phyloP scores from a whole-genome alignment of 164 flowering plant species.

The Houttuynia cordata region DNA sequence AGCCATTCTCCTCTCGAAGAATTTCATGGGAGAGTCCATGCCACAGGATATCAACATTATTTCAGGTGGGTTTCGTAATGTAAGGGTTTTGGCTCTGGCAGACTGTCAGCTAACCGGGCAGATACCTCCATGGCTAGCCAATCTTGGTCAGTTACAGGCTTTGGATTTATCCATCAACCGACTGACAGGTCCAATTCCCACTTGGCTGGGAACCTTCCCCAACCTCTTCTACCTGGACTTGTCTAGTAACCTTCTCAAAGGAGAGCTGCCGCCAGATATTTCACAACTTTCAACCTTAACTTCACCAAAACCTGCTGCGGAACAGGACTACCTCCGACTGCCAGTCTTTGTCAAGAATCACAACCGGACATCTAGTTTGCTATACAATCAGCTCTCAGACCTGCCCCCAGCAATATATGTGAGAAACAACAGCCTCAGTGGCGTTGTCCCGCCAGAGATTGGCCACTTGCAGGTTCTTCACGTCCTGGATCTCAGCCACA shows the following conservation, averaged over 20 bases:
- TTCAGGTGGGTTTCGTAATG: slow-evolving; percentile 28
- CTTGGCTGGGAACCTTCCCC: slow-evolving; percentile 39
- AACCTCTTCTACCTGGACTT: slow-evolving; percentile 50
- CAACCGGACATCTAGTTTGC: slow-evolving; percentile 28
- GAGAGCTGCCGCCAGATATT: slow-evolving; percentile 34
- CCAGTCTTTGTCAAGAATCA: slow-evolving; percentile 40
- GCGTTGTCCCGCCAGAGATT: slow-evolving; percentile 42
- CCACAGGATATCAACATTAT: slow-evolving; percentile 22
- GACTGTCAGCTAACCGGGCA: slow-evolving; percentile 35
- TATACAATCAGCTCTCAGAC: slow-evolving; percentile 45
- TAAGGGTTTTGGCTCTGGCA: slow-evolving; percentile 37
- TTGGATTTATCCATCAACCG: slow-evolving; percentile 44
- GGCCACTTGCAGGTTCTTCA: slow-evolving; percentile 39
- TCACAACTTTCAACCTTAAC: slow-evolving; percentile 18
- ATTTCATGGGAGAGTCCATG: slow-evolving; percentile 39
- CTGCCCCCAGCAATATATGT: slow-evolving; percentile 54
- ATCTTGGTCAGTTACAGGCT: slow-evolving; percentile 26
- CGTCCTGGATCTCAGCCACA: slow-evolving; percentile 40
- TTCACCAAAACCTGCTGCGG: slow-evolving; percentile 9
- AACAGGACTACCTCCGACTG: slow-evolving; percentile 26
- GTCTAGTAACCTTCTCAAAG: slow-evolving; percentile 33
- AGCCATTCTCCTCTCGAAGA: slow-evolving; percentile 59
- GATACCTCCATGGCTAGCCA: slow-evolving; percentile 40
- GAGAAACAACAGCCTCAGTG: slow-evolving; percentile 33
- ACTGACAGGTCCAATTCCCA: slow-evolving; percentile 40